Conservation (phyloP, 768 basidiomycete species). For the Tulasnella calospora region DNA sequence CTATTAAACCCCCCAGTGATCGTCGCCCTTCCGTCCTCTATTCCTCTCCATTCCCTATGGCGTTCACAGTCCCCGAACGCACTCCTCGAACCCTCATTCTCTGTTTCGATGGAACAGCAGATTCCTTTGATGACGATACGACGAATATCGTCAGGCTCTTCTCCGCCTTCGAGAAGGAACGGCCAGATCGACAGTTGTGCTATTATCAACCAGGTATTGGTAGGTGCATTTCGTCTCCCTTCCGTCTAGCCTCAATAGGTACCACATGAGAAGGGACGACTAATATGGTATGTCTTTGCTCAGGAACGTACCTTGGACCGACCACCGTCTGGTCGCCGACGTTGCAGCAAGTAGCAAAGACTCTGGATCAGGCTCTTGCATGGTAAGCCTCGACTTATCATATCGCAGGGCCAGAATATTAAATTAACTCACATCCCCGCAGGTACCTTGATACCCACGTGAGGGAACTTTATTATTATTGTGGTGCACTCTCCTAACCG, state of each 20-base stretch:
- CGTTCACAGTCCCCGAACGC: neutral
- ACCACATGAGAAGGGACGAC: neutral
- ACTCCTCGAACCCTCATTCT: conserved; percentile 48
- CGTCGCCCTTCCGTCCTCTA: neutral
- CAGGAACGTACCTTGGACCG: conserved; percentile 33
- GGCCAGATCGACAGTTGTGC: conserved; percentile 48
- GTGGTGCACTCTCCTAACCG: neutral
- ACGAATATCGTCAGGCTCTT: conserved; percentile 70
- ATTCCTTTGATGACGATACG: conserved; percentile 38
- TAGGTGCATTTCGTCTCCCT: neutral
- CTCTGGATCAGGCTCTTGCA: conserved; percentile 25
- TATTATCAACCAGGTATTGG: conserved; percentile 60
- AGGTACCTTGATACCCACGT: conserved; percentile 55
- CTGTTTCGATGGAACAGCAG: conserved; percentile 64
- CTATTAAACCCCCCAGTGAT: neutral
- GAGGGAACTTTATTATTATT: neutral
- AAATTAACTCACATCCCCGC: neutral
- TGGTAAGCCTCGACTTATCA: conserved; percentile 20
- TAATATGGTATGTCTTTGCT: neutral
- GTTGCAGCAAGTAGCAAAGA: conserved; percentile 1
- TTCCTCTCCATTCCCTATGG: neutral
- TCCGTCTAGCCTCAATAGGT: conserved; percentile 32
- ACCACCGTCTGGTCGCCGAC: neutral
- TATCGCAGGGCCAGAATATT: neutral
- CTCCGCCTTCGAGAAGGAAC: conserved; percentile 57